Evolutionary conservation across 2,329 filamentous ascomycete genomes (phyloP).

Genomic region (Penicillium griseofulvum): DNA sequence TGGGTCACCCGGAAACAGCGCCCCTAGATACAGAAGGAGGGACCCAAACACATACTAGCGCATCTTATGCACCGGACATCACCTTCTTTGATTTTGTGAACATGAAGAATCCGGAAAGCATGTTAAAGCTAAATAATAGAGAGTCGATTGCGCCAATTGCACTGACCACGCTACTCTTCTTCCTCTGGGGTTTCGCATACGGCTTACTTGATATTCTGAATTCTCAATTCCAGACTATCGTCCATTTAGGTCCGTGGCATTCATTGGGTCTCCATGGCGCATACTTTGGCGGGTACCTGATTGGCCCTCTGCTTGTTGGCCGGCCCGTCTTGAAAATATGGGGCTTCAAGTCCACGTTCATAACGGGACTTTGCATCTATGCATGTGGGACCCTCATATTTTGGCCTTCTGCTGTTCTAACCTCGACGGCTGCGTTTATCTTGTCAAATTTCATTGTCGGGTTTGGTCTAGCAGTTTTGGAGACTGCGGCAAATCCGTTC

Average conservation of each 20-base stretch:
- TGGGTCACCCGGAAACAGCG: constrained; percentile 49
- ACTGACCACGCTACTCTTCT: constrained; percentile 75
- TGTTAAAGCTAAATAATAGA: constrained; percentile 56
- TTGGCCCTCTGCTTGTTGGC: constrained; percentile 57
- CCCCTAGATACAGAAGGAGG: constrained; percentile 35
- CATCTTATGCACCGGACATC: constrained; percentile 36
- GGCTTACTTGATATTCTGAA: constrained; percentile 82
- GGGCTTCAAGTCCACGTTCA: constrained; percentile 63
- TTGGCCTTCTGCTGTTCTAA: constrained; percentile 63
- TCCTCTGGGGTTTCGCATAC: constrained; percentile 89
- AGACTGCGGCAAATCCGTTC: constrained; percentile 62
- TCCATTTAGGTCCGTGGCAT: constrained; percentile 35
- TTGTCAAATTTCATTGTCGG: constrained; percentile 64
- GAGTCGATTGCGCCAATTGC: constrained; percentile 58
- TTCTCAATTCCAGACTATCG: constrained; percentile 55
- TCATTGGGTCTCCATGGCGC: constrained; percentile 55
- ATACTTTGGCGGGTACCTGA: constrained; percentile 59
- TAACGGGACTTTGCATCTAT: constrained; percentile 60
- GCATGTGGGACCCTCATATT: constrained; percentile 61
- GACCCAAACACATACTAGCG: constrained; percentile 41
- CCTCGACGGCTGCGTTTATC: constrained; percentile 59
- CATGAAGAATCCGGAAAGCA: constrained; percentile 55
- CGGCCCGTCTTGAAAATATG: constrained; percentile 55
- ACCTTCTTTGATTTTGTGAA: constrained; percentile 64
- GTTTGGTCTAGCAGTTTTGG: constrained; percentile 58